Base-by-base conservation (phyloP, 441 rosid genomes). In the Syzygium syzygioides region DNA sequence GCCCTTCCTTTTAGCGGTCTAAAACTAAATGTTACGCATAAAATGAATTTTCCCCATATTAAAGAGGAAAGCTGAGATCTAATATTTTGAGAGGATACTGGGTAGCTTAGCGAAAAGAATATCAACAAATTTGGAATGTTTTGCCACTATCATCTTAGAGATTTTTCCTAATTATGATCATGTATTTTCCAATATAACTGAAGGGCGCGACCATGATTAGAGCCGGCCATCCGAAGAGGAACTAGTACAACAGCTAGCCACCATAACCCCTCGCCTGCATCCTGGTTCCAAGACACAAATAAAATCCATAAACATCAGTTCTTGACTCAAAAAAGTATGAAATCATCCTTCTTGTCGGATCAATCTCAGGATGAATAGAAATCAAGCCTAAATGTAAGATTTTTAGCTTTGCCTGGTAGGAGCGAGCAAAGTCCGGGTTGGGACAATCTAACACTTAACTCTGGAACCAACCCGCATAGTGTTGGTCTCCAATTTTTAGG, bases 381-480 rank as follows among this genome's bases (percentile, higher is more conserved):
- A 32, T 9, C 7, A 3, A 12, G 13, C 66, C 15, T 28, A 13
- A 28, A 60, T 60, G 48, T 6, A 26, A 59, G 0, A 59, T n/a
- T 59, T 59, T 59, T 26, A 59, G 66, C 66, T 28, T 13, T 30
- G 14, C n/a, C 17, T 4, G 3, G 48, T 45, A 45, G 9, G 48
- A 1, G 48, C 7, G 9, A 45, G 48, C 48, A 45, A 7, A 9
- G 1, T 45, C 48, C 9, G 48, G 48, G 8, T 45, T 45, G 48
- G 48, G 48, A 2, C 1, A 2, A 7, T 45, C 48, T 0, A 45
- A 7, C 9, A 45, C 48, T 1, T 45, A 45, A 45, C 8, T 2
- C 48, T 45, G 9, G 48, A 1, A 45, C 48, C 48, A 7, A 45
- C 48, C 48, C 9, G 1, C 9, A 45, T 1, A 45, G 48, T 45